A percentile compares a stretch with the other conserved stretches of the same genome.
These are phyloP conservation scores for Podila minutissima DNA, from an alignment of 192 early-diverging fungal species.

Conservation along the genomic window DNA sequence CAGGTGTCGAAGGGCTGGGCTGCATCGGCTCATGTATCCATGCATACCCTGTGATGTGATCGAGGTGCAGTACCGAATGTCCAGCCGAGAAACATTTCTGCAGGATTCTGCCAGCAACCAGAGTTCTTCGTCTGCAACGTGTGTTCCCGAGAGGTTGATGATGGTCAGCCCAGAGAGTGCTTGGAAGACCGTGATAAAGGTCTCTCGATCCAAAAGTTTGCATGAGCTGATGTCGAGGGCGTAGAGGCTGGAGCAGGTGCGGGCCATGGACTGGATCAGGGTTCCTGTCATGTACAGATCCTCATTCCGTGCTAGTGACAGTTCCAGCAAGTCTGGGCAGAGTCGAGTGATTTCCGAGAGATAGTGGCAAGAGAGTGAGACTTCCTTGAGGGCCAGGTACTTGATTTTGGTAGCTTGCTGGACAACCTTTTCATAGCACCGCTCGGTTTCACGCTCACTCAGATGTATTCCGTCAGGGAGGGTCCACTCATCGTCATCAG, in stretches of 20 bases:
- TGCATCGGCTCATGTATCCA: slow-evolving; percentile 20
- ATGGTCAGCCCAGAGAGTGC: slow-evolving; percentile 23
- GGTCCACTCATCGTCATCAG: neutral
- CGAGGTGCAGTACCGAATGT: slow-evolving; percentile 44
- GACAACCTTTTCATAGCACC: neutral
- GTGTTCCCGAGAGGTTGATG: slow-evolving; percentile 35
- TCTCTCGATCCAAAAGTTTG: slow-evolving; percentile 22
- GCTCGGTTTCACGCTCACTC: neutral
- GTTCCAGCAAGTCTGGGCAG: slow-evolving; percentile 34
- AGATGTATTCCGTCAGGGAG: neutral
- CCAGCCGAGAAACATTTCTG: slow-evolving; percentile 12
- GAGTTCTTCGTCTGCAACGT: slow-evolving; percentile 18
- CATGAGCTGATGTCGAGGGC: slow-evolving; percentile 45
- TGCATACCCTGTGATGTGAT: slow-evolving; percentile 36
- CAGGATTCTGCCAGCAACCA: slow-evolving; percentile 26
- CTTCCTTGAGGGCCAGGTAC: slow-evolving; percentile 36
- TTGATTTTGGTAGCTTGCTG: slow-evolving; percentile 8
- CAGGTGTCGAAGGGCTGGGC: slow-evolving; percentile 20
- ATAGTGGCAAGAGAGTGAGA: neutral
- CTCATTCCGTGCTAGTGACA: slow-evolving; percentile 40
- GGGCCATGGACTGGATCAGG: slow-evolving; percentile 4
- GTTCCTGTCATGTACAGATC: slow-evolving; percentile 5
- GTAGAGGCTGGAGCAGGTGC: slow-evolving; percentile 23
- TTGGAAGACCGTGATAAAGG: slow-evolving; percentile 12
- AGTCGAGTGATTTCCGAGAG: slow-evolving; percentile 8